Evolutionary conservation across 257 asterid species (phyloP), one percentile per base, ranked within the genome.

Genomic region (Avicennia marina): DNA sequence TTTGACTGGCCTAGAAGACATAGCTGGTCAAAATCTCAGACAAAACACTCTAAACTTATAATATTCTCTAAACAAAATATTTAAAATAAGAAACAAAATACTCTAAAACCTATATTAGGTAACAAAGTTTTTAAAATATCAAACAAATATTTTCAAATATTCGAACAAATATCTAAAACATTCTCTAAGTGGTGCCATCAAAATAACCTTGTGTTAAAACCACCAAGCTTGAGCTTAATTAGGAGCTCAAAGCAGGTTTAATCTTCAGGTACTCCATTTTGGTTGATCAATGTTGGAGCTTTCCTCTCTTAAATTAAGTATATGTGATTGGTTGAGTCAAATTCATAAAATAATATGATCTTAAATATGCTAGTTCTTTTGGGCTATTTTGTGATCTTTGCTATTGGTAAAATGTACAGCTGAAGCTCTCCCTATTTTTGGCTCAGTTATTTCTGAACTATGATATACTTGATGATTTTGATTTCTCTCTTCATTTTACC

Each of bases 391-490:
- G 11, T n/a, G n/a, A n/a, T n/a, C n/a, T n/a, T n/a, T n/a, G n/a
- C n/a, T n/a, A n/a, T n/a, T n/a, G n/a, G n/a, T n/a, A n/a, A n/a
- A n/a, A n/a, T n/a, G n/a, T 44, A 29, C 31, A 13, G 4, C 27
- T 22, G 27, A 31, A 47, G 4, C 53, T 24, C 52, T 43, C 6
- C 13, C 46, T 46, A 12, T 15, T n/a, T 20, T 53, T 13, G 45
- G 40, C 24, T 22, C 32, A 7, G 33, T 21, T 20, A 6, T 2
- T 60, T 16, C 10, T 42, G 19, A 7, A 24, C 2, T 9, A 16
- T 44, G n/a, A 46, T 65, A 40, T 45, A 6, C 47, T 53, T 22
- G 50, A 4, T 47, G 34, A 36, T 60, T 60, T 46, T 46, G 45
- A 7, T 20, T 13, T 11, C 11, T 31, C 22, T 31, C 5, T n/a